A percentile compares a stretch with the other conserved stretches of the same genome.
These are phyloP conservation scores for thale cress (Arabidopsis thaliana) DNA, from an alignment of 345 rosid species.

Conservation along the genomic window DNA sequence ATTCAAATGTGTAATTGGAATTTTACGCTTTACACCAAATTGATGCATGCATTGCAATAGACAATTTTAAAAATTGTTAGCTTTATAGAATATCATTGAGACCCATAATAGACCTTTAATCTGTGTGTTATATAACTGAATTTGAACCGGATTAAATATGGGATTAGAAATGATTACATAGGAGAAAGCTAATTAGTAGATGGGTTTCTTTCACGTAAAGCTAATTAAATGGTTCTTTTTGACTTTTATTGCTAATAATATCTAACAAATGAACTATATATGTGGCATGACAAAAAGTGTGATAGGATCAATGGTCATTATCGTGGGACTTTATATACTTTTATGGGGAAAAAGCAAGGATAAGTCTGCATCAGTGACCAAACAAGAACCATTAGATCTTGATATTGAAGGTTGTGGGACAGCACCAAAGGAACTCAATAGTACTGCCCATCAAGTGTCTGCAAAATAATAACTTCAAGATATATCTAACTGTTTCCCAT, in stretches of 20 bases:
- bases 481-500: conserved; percentile 19
- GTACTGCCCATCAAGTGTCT: conserved; percentile 27
- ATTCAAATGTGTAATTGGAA: conserved; percentile 15
- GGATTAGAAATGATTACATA: neutral
- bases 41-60: conserved; percentile 11
- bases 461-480: conserved; percentile 18
- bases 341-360: conserved; percentile 85
- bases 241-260: conserved; percentile 2
- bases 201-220: neutral
- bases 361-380: conserved; percentile 43
- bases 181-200: neutral
- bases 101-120: conserved; percentile 3
- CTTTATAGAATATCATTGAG: neutral
- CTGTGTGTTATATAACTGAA: neutral
- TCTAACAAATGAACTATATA: conserved; percentile 18
- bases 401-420: conserved; percentile 43
- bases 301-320: conserved; percentile 66
- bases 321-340: conserved; percentile 69
- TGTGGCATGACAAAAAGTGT: conserved; percentile 53
- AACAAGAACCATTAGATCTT: conserved; percentile 49
- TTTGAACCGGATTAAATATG: neutral
- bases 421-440: conserved; percentile 35
- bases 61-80: neutral
- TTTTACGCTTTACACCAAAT: conserved; percentile 3
- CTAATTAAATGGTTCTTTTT: conserved; percentile 18